These are phyloP conservation scores for Streptanthus diversifolius DNA, from an alignment of 345 rosid species.

Conservation along the genomic window DNA sequence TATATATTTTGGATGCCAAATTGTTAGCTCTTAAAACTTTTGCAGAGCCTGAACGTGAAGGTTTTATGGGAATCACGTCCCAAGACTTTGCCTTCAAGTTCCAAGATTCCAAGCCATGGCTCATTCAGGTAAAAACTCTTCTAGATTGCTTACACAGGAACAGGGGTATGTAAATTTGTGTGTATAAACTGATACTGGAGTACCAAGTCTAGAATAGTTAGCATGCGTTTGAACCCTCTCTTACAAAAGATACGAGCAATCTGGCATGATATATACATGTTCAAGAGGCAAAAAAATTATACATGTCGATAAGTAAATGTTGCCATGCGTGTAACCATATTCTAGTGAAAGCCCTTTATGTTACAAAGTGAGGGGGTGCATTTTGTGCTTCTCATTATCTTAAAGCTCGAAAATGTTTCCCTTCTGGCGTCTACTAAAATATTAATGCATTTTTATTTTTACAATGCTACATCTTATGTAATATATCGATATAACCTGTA, in stretches of 20 bases:
- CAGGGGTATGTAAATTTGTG: neutral
- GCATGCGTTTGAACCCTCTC: neutral
- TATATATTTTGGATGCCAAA: neutral
- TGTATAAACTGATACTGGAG: neutral
- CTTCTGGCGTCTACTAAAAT: neutral
- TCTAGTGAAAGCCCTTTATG: neutral
- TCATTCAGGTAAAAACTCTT: constrained; percentile 57
- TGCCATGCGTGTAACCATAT: neutral
- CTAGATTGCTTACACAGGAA: neutral
- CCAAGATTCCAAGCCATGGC: constrained; percentile 60
- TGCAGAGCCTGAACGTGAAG: constrained; percentile 46
- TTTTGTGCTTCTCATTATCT: constrained; percentile 1
- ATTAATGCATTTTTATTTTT: neutral
- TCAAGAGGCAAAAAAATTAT: neutral
- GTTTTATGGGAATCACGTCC: constrained; percentile 48
- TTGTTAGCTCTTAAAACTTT: constrained; percentile 1
- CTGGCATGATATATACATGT: neutral
- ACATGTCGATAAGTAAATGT: neutral
- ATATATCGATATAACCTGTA: constrained; percentile 17
- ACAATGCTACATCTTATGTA: constrained; percentile 2
- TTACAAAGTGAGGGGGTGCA: neutral
- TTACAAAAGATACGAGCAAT: neutral
- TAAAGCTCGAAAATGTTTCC: neutral
- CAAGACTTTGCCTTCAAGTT: constrained; percentile 43
- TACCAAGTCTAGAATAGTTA: neutral